Evolutionary conservation across 1,139 yeast species (phyloP), one percentile per base, ranked within the genome.

Genomic region (Suhomyces maxii): DNA sequence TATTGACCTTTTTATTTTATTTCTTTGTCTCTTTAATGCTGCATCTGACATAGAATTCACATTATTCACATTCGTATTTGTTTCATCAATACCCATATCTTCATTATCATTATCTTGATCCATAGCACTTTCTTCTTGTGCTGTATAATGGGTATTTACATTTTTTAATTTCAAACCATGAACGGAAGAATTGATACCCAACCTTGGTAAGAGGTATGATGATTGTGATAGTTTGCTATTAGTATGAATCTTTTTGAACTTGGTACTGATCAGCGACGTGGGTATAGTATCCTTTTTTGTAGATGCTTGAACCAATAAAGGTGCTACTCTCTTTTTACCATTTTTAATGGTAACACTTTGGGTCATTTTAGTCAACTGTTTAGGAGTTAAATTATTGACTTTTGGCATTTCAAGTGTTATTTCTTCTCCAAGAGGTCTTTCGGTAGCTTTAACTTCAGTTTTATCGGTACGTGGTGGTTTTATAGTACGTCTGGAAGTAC

Each of bases 261-360:
- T 36, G 11, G 26, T 37, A 13, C 23, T 43, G n/a, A 33, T 39
- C 26, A 23, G 6, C 1, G 45, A 38, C 36, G 47, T 52, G 36
- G 52, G 48, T 39, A 41, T 39, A 3, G 47, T 36, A 25, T 42
- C 46, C 10, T 47, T 46, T 31, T 40, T 46, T 10, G 75, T 56
- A 1, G 83, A 69, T 1, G 79, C 63, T 0, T 91, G 80, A 2
- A 91, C 77, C n/a, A 91, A 69, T 45, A 84, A 76, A 0, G 99
- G 98, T 0, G 96, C 82, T 2, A 93, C 93, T 52, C 97, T 71
- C 56, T 90, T 90, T 59, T 84, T 86, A 11, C 98, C 98, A 37
- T 86, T 81, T 58, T 86, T 87, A 18, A 84, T 72, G 2, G 87
- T 79, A 3, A 84, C 73, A 31, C 55, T 61, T 34, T 63, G 71